A percentile compares a stretch with the other conserved stretches of the same genome.
Evolutionary conservation across 106 monocot species (phyloP).

Genomic region (Dendrobium nobile): DNA sequence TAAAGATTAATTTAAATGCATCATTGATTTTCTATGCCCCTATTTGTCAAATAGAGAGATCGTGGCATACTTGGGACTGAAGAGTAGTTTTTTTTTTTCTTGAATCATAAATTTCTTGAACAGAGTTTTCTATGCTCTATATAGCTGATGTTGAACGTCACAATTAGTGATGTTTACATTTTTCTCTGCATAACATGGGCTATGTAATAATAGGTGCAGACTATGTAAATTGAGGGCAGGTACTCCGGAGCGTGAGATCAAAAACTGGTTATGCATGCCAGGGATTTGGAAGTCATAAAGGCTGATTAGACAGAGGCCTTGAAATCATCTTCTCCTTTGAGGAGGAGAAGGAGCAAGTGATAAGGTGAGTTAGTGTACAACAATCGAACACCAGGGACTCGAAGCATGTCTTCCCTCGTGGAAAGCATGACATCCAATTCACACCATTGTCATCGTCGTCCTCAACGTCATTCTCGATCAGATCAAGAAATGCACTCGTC

Average conservation of each 20-base stretch:
- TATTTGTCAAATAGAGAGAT: too few relatives aligned
- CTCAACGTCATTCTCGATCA: constrained; percentile 65
- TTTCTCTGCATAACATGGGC: constrained; percentile 11
- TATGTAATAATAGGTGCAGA: too few relatives aligned
- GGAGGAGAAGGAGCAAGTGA: constrained; percentile 49
- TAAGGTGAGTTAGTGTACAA: constrained; percentile 37
- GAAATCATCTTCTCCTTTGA: constrained; percentile 1
- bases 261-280: constrained; percentile 54
- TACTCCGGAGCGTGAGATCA: constrained; percentile 28
- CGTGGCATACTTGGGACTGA: too few relatives aligned
- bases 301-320: constrained; percentile 16
- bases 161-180: too few relatives aligned
- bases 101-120: too few relatives aligned
- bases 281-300: constrained; percentile 31
- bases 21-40: too few relatives aligned
- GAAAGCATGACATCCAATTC: constrained; percentile 75
- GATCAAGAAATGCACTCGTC: constrained; percentile 37
- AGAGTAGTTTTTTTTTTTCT: too few relatives aligned
- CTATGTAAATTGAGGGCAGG: constrained; percentile 49
- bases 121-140: too few relatives aligned
- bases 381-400: constrained; percentile 77
- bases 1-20: too few relatives aligned
- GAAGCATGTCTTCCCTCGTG: constrained; percentile 38
- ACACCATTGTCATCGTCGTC: constrained; percentile 38
- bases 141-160: too few relatives aligned